Evolutionary conservation across 176 grass and related monocot species (phyloP).

Genomic region (Alopecurus myosuroides): DNA sequence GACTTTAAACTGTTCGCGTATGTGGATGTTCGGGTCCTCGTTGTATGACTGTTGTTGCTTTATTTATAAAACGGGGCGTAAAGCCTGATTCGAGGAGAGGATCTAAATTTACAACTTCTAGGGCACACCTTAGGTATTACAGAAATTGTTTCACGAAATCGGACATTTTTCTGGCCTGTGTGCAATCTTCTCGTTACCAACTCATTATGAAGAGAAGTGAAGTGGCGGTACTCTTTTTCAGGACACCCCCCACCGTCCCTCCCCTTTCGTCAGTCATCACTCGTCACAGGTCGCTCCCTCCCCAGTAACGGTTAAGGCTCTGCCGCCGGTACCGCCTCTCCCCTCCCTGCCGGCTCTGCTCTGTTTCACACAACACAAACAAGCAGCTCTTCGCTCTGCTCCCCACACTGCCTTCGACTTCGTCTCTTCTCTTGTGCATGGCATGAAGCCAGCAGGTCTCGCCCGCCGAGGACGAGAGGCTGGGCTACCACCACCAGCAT

Average conservation of each 20-base stretch:
- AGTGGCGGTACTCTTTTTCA: conserved; percentile 1
- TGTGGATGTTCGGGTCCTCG: no score
- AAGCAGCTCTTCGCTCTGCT: not conserved
- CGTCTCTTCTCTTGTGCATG: not conserved
- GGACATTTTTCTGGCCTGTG: no score
- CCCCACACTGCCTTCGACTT: not conserved
- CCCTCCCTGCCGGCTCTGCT: not conserved
- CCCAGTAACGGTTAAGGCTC: not conserved
- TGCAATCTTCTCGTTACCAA: no score
- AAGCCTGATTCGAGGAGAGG: no score
- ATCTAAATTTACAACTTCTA: no score
- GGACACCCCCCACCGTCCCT: not conserved
- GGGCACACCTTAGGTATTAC: no score
- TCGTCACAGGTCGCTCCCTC: not conserved
- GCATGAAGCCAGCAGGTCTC: not conserved
- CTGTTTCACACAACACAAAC: not conserved
- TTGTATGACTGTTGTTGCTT: no score
- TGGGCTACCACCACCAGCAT: not conserved
- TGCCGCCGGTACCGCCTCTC: not conserved
- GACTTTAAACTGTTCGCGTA: no score
- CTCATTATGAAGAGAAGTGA: not conserved
- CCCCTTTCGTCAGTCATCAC: not conserved
- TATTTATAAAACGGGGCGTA: no score
- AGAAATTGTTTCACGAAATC: no score
- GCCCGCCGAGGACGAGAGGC: not conserved